Evolutionary conservation across 2,329 filamentous ascomycete species (phyloP), one percentile per base, ranked within the genome.

Genomic region (Pseudogymnoascus sp.): DNA sequence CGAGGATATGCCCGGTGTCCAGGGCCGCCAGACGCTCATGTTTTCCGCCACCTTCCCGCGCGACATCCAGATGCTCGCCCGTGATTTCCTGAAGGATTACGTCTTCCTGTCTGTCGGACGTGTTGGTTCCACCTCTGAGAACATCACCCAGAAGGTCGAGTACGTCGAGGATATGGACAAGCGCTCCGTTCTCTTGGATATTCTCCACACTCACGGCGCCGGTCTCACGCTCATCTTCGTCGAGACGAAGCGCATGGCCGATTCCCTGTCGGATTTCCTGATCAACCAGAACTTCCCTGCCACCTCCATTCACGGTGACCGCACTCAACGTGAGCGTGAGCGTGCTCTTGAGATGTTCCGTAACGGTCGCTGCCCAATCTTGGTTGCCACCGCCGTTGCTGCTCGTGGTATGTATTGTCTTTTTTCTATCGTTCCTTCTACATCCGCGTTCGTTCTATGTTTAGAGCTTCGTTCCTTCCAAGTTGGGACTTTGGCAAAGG

Each of bases 231-330:
- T 99, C 66, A 97, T 99, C 75, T 99, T 99, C 79, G 94, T 99
- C 67, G 94, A 97, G 83, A 97, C 94, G 66, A 99, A 99, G 88
- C 93, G 94, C 71, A 97, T 97, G 92, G 94, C 94, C 65, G 94
- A 99, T 77, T 93, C 92, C 14, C 83, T 99, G 62, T 97, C 92
- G 66, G 94, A 99, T 76, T 99, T 97, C 83, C 81, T 99, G 65
- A 95, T 97, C 82, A 97, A 97, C 82, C 93, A 97, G 79, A 92
- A 87, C 77, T 97, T 99, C 85, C 93, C 93, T 7, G 94, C 94
- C 62, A 99, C 94, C 16, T 97, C 94, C 61, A 99, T 99, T 73
- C 94, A 99, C 79, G 94, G 94, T 77, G 94, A 99, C 77, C 92
- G 94, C 71, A 97, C 93, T 64, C 94, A 99, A 82, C 92, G 93